Base-by-base conservation (phyloP, 306 rosid species). In the Fagus crenata region DNA sequence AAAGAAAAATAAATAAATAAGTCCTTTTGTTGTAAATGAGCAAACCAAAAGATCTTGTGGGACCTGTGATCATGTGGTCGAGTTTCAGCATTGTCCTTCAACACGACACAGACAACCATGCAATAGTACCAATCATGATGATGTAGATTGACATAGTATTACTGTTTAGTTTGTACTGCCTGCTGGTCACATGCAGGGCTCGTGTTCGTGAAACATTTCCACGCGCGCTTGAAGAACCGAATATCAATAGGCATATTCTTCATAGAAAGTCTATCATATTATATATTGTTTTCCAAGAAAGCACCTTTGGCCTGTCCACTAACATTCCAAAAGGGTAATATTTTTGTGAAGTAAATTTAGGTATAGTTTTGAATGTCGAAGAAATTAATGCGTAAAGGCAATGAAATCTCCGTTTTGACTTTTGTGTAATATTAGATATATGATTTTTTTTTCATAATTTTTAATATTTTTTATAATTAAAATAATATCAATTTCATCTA, bases 171-270 rank as follows among this genome's bases (percentile, higher is more conserved):
- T 42, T 63, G 18, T 2, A 15, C 7, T 42, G 39, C 36, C 14
- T 69, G 63, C 41, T 49, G 74, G 60, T 56, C 80, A 58, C 60
- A 53, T 53, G 74, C 13, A 13, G 4, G 53, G 68, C 76, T 46
- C 76, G 69, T 63, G 78, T 73, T 81, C 60, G 11, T 53, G 54
- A 81, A 71, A 64, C 74, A 15, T 46, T 33, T 5, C 3, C 80
- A 53, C 83, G 63, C 56, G 86, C 58, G 53, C 46, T 12, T 8
- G n/a, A 35, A 12, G 75, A 49, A 78, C 73, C 69, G 87, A 85
- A 86, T 84, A 79, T 76, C 33, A 28, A 35, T 39, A 1, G 51
- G 89, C 81, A 89, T 85, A 89, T 86, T 78, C 92, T 64, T 12
- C 13, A 4, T 67, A 5, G 12, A 8, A 46, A 60, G 28, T 22